Base-by-base conservation (phyloP, 129 eudicot genomes). In the Centaurea solstitialis region DNA sequence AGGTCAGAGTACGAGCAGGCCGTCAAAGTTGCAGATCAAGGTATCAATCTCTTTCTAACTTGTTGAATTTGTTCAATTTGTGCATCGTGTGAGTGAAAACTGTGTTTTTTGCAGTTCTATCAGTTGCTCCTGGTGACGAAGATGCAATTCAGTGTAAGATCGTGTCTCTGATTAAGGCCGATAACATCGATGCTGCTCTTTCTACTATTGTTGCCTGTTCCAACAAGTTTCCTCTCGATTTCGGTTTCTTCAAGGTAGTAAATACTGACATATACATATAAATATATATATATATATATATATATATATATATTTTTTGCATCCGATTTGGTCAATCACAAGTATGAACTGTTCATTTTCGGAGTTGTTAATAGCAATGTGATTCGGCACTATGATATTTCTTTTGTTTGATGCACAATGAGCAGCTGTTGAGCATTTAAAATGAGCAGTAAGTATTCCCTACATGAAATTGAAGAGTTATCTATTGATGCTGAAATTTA, bases 121-220 rank as follows among this genome's bases (percentile, higher is more conserved):
- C 91, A 39, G 65, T 86, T 76, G 89, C 90, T 67, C 98, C 98
- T 26, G 91, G 88, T 66, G 99, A 96, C 81, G 98, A 93, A 80
- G 99, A 96, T 76, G 99, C 99, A 28, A 83, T 93, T 21, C 81
- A 84, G 18, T 96, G 98, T 23, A 93, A 96, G 80, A 76, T 93
- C 43, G 97, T 93, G 57, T 91, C 99, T 33, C 70, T 88, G 78
- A 89, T 96, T 70, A 88, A 88, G 85, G 87, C 69, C 5, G 98
- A 93, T 77, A 85, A 73, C 37, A 83, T 93, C 64, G 98, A 93
- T 65, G 91, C 78, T 13, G 99, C 99, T 23, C 73, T 96, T 68
- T 40, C 81, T 8, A 69, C 87, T 33, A 88, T 92, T 74, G 74
- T 73, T 45, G 69, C 75, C 50, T 85, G 79, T 53, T 78, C 90